These are phyloP conservation scores for Pichia sp. DNA, from an alignment of 1,139 yeast species.

Conservation along the genomic window DNA sequence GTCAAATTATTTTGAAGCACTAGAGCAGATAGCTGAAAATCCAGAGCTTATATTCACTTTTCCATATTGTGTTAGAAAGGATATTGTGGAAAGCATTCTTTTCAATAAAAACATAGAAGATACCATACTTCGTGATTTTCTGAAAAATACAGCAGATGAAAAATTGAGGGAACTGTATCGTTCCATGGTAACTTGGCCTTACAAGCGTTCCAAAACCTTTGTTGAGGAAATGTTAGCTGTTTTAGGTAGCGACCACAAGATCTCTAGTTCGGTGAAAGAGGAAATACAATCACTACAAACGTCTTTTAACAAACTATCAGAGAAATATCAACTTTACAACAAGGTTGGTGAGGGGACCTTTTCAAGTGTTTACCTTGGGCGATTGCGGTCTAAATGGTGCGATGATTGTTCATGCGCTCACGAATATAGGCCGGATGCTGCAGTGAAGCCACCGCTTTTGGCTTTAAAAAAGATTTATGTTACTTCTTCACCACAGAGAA, in stretches of 20 bases:
- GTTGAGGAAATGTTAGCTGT: too few species aligned
- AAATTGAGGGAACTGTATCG: too few species aligned
- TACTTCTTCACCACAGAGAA: slow-evolving; percentile 89
- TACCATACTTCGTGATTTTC: too few species aligned
- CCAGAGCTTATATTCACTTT: too few species aligned
- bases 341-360: slow-evolving; percentile 96
- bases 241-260: slow-evolving; percentile 13
- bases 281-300: slow-evolving; percentile 61
- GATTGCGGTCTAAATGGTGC: slow-evolving; percentile 5
- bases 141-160: too few species aligned
- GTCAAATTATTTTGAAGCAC: too few species aligned
- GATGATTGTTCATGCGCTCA: slow-evolving; percentile 2
- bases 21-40: too few species aligned
- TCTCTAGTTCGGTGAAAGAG: slow-evolving; percentile 46
- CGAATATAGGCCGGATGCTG: slow-evolving; percentile 10
- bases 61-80: too few species aligned
- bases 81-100: too few species aligned
- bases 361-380: slow-evolving; percentile 68
- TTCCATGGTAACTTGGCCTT: too few species aligned
- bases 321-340: slow-evolving; percentile 60
- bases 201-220: too few species aligned
- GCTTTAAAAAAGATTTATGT: slow-evolving; percentile 93
- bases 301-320: slow-evolving; percentile 55
- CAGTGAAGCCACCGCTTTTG: slow-evolving; percentile 38
- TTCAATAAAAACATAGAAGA: too few species aligned